These are phyloP conservation scores for Neurospora sp. DNA, from an alignment of 495 filamentous ascomycete genomes.

Conservation along the genomic window DNA sequence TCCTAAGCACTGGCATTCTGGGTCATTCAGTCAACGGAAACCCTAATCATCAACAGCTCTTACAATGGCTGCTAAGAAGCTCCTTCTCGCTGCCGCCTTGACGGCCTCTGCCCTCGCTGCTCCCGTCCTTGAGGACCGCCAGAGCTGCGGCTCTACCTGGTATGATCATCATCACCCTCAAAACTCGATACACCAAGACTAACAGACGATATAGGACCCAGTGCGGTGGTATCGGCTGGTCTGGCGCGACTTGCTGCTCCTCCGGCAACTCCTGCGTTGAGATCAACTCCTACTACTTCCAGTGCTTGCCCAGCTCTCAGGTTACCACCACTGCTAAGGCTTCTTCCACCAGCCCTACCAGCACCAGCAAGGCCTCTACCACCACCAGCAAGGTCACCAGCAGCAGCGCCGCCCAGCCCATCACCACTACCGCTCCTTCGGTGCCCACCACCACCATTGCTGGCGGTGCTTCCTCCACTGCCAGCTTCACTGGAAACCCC, in stretches of 20 bases:
- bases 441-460: slow-evolving; percentile 4
- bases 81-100: slow-evolving; percentile 22
- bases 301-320: slow-evolving; percentile 31
- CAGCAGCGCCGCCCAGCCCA: not conserved
- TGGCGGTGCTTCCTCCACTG: slow-evolving; percentile 12
- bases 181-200: not conserved
- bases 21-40: not conserved
- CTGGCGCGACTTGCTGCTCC: slow-evolving; percentile 38
- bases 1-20: slow-evolving; percentile 2
- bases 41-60: not conserved
- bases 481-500: slow-evolving; percentile 39
- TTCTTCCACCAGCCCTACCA: slow-evolving; percentile 8
- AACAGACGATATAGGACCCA: slow-evolving; percentile 25
- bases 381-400: not conserved
- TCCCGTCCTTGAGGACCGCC: slow-evolving; percentile 32
- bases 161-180: slow-evolving; percentile 7
- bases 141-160: slow-evolving; percentile 25
- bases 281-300: slow-evolving; percentile 38
- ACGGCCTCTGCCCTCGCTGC: slow-evolving; percentile 28
- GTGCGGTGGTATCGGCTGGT: slow-evolving; percentile 40
- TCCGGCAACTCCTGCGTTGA: slow-evolving; percentile 33
- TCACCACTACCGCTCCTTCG: slow-evolving; percentile 1
- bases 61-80: slow-evolving; percentile 20
- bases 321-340: slow-evolving; percentile 12
- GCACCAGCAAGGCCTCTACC: slow-evolving; percentile 1